Base-by-base conservation (phyloP, 2,329 filamentous ascomycete species). In the Fusarium albosuccineum region DNA sequence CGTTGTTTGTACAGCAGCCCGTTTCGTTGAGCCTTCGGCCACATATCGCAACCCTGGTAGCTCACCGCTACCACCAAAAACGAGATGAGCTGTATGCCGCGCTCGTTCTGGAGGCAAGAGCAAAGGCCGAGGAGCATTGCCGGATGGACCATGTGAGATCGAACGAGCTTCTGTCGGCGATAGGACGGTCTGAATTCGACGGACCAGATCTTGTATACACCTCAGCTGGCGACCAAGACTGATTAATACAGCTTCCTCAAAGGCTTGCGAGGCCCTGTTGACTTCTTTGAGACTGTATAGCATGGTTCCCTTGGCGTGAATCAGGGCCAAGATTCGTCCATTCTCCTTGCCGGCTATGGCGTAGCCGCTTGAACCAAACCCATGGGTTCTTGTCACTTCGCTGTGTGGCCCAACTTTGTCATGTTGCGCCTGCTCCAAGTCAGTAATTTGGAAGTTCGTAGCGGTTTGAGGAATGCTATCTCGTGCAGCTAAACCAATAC, bases 301-400 rank as follows among this genome's bases (percentile, higher is more conserved):
- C 91, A 98, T 97, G 66, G 98, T 98, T n/a, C 95, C 96, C 78
- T 98, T 99, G 17, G 95, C 94, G 79, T 99, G 96, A 40, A 98
- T 89, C 14, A 99, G 85, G n/a, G 94, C 92, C 44, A 99, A 86
- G 73, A 99, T 93, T 62, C 96, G 89, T 9, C 95, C 96, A 75
- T 97, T 98, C 70, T 99, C 96, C 42, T 87, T 89, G 2, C 91
- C 94, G 6, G 94, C 87, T 42, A 99, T 90, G 13, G 89, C 87
- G 77, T 97, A 98, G 14, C 94, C 94, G 77, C 77, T 79, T 14
- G 77, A 77, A 17, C 76, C 78, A 64, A 78, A 79, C 2, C 74
- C 74, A 13, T 63, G 37, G 40, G 61, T 55, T 36, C 65, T 68
- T 36, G 34, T n/a, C 40, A 72, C 72, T 48, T 64, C 73, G 49